A percentile compares a stretch with the other conserved stretches of the same genome.
Evolutionary conservation across 2,329 filamentous ascomycete genomes (phyloP).

Genomic region (Ophiognomonia clavigignenti-juglandacearum): DNA sequence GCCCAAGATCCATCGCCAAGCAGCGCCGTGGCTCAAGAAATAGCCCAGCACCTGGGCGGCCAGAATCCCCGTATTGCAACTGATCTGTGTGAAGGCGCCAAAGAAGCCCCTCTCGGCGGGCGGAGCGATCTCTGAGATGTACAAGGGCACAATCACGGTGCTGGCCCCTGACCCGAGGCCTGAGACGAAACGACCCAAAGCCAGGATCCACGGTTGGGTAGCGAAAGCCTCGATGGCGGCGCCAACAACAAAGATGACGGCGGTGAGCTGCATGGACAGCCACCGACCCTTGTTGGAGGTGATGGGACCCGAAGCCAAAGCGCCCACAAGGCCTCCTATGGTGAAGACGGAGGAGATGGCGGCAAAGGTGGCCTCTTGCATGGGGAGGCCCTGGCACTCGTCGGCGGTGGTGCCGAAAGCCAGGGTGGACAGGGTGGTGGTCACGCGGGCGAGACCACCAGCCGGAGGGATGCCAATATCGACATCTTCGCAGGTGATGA

Average conservation of each 20-base stretch:
- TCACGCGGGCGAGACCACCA: conserved; percentile 34
- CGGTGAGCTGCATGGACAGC: conserved; percentile 70
- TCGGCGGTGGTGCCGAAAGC: conserved; percentile 39
- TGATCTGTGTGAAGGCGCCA: conserved; percentile 80
- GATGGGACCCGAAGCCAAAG: conserved; percentile 73
- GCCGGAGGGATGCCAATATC: conserved; percentile 26
- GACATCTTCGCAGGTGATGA: conserved; percentile 73
- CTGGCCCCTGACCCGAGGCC: conserved; percentile 83
- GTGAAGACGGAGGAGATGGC: conserved; percentile 89
- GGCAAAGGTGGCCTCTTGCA: conserved; percentile 77
- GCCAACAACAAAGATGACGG: conserved; percentile 70
- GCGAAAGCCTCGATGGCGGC: conserved; percentile 72
- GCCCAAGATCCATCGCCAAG: conserved; percentile 81
- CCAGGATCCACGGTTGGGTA: conserved; percentile 60
- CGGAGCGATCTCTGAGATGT: conserved; percentile 88
- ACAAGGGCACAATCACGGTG: conserved; percentile 90
- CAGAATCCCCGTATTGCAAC: conserved; percentile 88
- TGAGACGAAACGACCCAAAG: conserved; percentile 70
- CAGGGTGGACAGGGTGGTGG: conserved; percentile 22
- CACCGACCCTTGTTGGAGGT: conserved; percentile 73
- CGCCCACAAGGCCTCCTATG: conserved; percentile 79
- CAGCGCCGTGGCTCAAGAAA: conserved; percentile 72
- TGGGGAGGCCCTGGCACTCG: conserved; percentile 71
- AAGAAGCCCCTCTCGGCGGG: conserved; percentile 72
- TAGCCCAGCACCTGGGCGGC: conserved; percentile 78